Percentiles rank a stretch among this genome's conserved stretches.
phyloP scores from a whole-genome alignment of 768 basidiomycete species.

The Agrocybe pediades region DNA sequence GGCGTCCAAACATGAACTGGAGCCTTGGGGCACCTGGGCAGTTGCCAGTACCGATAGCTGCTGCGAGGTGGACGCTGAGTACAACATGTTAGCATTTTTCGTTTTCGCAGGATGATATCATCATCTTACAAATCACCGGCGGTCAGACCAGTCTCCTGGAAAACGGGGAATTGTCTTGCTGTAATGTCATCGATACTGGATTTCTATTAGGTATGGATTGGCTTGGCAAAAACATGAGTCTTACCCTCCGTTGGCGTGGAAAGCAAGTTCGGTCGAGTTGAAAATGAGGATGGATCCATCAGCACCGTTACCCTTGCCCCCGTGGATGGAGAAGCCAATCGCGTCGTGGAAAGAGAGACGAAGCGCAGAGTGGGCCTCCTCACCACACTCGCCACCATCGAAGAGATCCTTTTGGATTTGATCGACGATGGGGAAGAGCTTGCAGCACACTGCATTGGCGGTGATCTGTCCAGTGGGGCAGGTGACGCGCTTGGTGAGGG shows the following conservation, averaged over 20 bases:
- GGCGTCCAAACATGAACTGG: constrained; percentile 27
- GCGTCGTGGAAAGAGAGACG: constrained; percentile 20
- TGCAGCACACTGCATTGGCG: constrained; percentile 18
- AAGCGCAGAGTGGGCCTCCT: constrained; percentile 20
- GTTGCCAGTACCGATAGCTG: constrained; percentile 25
- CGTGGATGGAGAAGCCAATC: constrained; percentile 17
- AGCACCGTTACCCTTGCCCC: constrained; percentile 24
- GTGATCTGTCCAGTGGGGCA: constrained; percentile 23
- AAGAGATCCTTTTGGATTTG: constrained; percentile 16
- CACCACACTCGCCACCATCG: constrained; percentile 17
- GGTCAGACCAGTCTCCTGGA: constrained; percentile 10
- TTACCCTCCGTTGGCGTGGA: constrained; percentile 4
- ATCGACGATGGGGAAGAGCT: constrained; percentile 18
- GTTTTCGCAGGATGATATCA: background rate
- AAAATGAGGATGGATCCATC: constrained; percentile 28
- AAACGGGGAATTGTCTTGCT: constrained; percentile 12
- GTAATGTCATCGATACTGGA: constrained; percentile 14
- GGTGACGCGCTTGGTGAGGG: constrained; percentile 20
- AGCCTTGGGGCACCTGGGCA: constrained; percentile 34
- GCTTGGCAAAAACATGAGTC: background rate
- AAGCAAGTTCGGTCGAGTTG: constrained; percentile 22
- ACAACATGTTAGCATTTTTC: background rate
- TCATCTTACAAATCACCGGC: constrained; percentile 14
- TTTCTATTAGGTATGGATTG: background rate
- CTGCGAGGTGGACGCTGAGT: constrained; percentile 14